These are phyloP conservation scores for Polytrichum formosum DNA, from an alignment of 225 moss, liverwort and hornwort species.

Conservation along the genomic window DNA sequence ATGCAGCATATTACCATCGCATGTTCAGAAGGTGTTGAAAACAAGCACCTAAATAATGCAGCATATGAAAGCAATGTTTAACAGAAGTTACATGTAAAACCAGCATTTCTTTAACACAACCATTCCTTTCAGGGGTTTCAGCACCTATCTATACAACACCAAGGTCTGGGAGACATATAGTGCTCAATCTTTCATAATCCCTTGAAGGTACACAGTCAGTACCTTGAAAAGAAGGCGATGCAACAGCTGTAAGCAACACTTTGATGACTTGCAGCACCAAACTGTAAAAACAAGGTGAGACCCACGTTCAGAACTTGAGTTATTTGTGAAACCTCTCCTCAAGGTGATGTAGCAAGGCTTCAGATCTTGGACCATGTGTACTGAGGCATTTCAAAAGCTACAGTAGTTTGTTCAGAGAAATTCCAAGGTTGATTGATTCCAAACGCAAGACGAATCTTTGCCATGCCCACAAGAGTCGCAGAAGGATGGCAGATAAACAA, in stretches of 20 bases:
- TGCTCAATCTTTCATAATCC: no score
- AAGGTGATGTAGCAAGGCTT: no score
- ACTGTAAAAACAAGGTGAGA: conserved; percentile 44
- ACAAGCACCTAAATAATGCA: no score
- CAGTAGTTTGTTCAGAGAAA: background rate
- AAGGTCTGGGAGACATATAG: background rate
- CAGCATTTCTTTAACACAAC: no score
- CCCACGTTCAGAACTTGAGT: background rate
- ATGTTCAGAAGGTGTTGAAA: no score
- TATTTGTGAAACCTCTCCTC: no score
- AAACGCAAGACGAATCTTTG: background rate
- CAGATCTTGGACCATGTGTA: no score
- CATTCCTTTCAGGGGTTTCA: no score
- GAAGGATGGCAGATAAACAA: background rate
- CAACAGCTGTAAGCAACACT: conserved; percentile 90
- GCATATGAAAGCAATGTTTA: no score
- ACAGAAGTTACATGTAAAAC: no score
- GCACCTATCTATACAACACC: background rate
- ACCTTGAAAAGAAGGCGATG: conserved; percentile 93
- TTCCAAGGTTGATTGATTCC: background rate
- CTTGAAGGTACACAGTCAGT: background rate
- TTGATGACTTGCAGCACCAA: conserved; percentile 98
- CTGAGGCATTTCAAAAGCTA: background rate
- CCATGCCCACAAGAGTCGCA: background rate
- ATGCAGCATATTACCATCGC: no score